phyloP scores from a whole-genome alignment of 352 stramenopile genomes.

The Aphanomyces astaci region DNA sequence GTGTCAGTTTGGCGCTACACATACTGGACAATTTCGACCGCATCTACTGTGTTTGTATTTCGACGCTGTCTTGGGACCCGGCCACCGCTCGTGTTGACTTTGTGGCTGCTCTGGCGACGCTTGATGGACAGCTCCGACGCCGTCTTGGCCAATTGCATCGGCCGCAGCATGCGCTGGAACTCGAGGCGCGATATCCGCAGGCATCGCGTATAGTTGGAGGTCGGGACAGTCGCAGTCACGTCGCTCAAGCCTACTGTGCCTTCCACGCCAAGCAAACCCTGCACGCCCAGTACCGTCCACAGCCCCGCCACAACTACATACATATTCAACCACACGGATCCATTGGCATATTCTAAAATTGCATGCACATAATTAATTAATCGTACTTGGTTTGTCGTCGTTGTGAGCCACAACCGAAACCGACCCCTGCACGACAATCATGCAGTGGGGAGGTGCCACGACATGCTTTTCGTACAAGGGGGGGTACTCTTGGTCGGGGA shows the following conservation, averaged over 20 bases:
- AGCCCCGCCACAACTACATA: constrained; percentile 5
- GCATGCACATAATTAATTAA: background rate
- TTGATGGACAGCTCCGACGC: background rate
- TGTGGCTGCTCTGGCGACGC: background rate
- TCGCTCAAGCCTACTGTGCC: constrained; percentile 35
- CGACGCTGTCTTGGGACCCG: background rate
- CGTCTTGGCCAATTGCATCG: background rate
- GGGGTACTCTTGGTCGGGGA: constrained; percentile 22
- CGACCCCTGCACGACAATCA: constrained; percentile 35
- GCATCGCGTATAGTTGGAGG: constrained; percentile 23
- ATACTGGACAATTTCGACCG: background rate
- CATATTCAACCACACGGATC: background rate
- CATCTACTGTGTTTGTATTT: background rate
- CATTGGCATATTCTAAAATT: background rate
- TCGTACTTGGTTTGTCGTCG: background rate
- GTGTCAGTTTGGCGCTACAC: background rate
- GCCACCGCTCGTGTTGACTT: background rate
- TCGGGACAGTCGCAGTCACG: constrained; percentile 32
- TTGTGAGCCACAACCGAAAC: constrained; percentile 14
- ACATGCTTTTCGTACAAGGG: constrained; percentile 24
- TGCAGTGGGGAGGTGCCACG: constrained; percentile 28
- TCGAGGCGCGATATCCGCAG: constrained; percentile 36
- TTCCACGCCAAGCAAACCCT: constrained; percentile 22
- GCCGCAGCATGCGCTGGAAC: constrained; percentile 29
- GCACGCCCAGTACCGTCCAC: constrained; percentile 1